phyloP scores from a whole-genome alignment of 495 filamentous ascomycete genomes.

The Aspergillus nidulans region DNA sequence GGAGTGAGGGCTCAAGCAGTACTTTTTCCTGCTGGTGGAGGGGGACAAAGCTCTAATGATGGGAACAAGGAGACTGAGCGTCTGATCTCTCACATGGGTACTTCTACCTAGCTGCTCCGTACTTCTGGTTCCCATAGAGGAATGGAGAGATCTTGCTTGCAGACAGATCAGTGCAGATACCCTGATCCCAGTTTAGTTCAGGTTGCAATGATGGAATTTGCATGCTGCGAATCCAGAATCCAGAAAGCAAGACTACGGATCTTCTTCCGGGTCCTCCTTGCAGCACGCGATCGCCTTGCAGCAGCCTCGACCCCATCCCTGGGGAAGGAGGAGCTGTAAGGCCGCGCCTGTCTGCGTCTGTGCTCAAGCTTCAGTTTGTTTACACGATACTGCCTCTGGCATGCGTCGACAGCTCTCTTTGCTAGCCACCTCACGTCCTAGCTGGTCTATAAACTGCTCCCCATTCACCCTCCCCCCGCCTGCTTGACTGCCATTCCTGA shows the following conservation, averaged over 20 bases:
- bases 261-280: slow-evolving; percentile 30
- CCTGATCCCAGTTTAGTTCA: background rate
- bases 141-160: background rate
- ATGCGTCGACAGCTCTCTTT: slow-evolving; percentile 34
- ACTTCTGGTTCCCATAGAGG: no score
- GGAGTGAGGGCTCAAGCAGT: background rate
- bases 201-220: background rate
- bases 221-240: background rate
- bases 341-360: slow-evolving; percentile 38
- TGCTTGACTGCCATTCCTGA: background rate
- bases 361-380: slow-evolving; percentile 45
- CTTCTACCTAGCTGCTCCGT: background rate
- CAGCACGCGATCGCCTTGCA: slow-evolving; percentile 41
- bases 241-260: slow-evolving; percentile 13
- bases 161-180: background rate
- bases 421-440: slow-evolving; percentile 19
- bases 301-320: slow-evolving; percentile 35
- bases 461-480: slow-evolving; percentile 10
- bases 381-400: slow-evolving; percentile 36
- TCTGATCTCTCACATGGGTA: slow-evolving; percentile 18
- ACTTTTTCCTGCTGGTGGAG: background rate
- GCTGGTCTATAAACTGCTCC: slow-evolving; percentile 39
- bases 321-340: slow-evolving; percentile 43
- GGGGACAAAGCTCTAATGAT: background rate
- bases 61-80: background rate